phyloP scores from a whole-genome alignment of 2,329 filamentous ascomycete species.

The Talaromyces amestolkiae region DNA sequence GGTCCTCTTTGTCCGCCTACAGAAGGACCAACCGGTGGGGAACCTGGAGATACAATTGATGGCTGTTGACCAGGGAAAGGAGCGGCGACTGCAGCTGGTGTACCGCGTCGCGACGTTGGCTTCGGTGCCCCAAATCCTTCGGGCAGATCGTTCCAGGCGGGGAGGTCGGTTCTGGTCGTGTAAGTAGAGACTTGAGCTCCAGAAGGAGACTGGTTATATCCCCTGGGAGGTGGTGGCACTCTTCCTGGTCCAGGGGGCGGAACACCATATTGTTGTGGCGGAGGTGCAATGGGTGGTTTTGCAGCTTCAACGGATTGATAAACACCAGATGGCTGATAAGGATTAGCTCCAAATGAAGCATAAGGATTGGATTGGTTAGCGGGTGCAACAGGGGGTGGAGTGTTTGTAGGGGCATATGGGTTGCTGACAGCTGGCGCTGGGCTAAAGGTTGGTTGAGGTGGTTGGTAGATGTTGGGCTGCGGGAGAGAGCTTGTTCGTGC shows the following conservation, averaged over 20 bases:
- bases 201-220: slow-evolving; percentile 64
- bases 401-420: slow-evolving; percentile 37
- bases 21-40: slow-evolving; percentile 59
- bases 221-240: slow-evolving; percentile 63
- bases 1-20: slow-evolving; percentile 61
- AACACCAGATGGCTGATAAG: slow-evolving; percentile 33
- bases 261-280: slow-evolving; percentile 43
- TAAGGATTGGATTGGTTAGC: slow-evolving; percentile 49
- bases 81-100: slow-evolving; percentile 64
- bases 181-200: slow-evolving; percentile 61
- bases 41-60: slow-evolving; percentile 26
- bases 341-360: slow-evolving; percentile 38
- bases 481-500: slow-evolving; percentile 31
- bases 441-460: slow-evolving; percentile 33
- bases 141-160: slow-evolving; percentile 93
- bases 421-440: slow-evolving; percentile 36
- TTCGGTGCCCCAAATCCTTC: slow-evolving; percentile 66
- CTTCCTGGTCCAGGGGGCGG: slow-evolving; percentile 42
- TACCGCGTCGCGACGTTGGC: slow-evolving; percentile 67
- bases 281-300: slow-evolving; percentile 33
- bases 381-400: slow-evolving; percentile 40
- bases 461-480: slow-evolving; percentile 38
- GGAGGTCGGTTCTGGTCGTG: slow-evolving; percentile 64
- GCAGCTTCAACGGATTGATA: slow-evolving; percentile 58
- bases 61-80: slow-evolving; percentile 68